phyloP scores from a whole-genome alignment of 1,284 basidiomycete species.

The Tausonia pullulans region DNA sequence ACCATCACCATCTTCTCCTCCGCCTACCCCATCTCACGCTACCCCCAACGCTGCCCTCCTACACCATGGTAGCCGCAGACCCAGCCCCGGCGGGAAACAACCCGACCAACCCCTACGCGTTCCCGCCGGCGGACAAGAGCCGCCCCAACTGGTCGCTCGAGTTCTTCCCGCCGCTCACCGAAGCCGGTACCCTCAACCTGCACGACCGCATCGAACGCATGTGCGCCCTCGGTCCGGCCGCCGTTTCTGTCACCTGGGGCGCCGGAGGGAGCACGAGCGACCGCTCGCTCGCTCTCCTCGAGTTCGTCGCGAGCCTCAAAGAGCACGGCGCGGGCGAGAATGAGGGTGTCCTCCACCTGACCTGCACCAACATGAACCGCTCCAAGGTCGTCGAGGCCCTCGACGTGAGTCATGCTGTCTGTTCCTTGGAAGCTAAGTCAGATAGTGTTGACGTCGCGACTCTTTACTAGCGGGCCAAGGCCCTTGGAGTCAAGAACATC shows the following conservation, averaged over 20 bases:
- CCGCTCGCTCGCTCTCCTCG: conserved; percentile 73
- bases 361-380: conserved; percentile 93
- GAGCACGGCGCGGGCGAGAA: conserved; percentile 47
- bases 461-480: conserved; percentile 55
- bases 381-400: conserved; percentile 77
- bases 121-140: no score
- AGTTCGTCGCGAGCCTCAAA: conserved; percentile 39
- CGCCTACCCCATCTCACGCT: not conserved
- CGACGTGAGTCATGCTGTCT: conserved; percentile 42
- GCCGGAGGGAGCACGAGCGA: conserved; percentile 90
- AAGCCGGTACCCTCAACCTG: conserved; percentile 81
- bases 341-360: conserved; percentile 85
- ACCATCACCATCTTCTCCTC: no score
- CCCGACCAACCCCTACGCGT: no score
- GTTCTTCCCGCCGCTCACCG: conserved; percentile 91
- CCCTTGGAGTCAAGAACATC: conserved; percentile 76
- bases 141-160: conserved; percentile 35
- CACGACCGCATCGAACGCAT: conserved; percentile 67
- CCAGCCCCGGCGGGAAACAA: no score
- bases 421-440: not conserved
- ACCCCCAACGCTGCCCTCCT: not conserved
- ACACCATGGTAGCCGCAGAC: no score
- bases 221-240: conserved; percentile 42
- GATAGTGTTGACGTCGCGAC: not conserved
- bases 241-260: conserved; percentile 88